phyloP scores from a whole-genome alignment of 257 asterid genomes.

The Primulina huaijiensis region DNA sequence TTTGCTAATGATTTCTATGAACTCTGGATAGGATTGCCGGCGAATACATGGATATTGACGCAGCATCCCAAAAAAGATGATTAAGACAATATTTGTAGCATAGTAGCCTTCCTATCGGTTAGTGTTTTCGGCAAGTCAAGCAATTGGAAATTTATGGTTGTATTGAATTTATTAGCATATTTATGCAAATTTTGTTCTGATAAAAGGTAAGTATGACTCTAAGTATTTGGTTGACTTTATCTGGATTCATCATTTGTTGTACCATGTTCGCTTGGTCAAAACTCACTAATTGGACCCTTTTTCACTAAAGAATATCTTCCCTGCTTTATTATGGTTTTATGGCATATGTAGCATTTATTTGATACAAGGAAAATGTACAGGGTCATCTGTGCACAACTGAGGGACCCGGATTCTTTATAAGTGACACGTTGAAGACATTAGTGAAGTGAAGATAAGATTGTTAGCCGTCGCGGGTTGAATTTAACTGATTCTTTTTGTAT shows the following conservation, averaged over 20 bases:
- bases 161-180: background rate
- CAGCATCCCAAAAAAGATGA: background rate
- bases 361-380: too few species aligned
- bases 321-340: too few species aligned
- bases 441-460: too few species aligned
- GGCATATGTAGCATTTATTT: too few species aligned
- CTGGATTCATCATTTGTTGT: too few species aligned
- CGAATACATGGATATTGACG: constrained; percentile 58
- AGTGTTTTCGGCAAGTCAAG: background rate
- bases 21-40: constrained; percentile 61
- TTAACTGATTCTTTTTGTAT: too few species aligned
- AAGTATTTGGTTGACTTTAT: background rate
- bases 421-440: too few species aligned
- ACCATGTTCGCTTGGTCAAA: background rate
- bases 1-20: background rate
- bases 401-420: too few species aligned
- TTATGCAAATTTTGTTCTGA: background rate
- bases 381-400: too few species aligned
- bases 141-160: background rate
- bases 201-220: background rate
- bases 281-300: too few species aligned
- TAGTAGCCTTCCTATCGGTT: background rate
- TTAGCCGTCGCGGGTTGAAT: too few species aligned
- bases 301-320: too few species aligned
- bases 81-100: background rate